These are phyloP conservation scores for Nidularia sp. DNA, from an alignment of 768 basidiomycete species.

Conservation along the genomic window DNA sequence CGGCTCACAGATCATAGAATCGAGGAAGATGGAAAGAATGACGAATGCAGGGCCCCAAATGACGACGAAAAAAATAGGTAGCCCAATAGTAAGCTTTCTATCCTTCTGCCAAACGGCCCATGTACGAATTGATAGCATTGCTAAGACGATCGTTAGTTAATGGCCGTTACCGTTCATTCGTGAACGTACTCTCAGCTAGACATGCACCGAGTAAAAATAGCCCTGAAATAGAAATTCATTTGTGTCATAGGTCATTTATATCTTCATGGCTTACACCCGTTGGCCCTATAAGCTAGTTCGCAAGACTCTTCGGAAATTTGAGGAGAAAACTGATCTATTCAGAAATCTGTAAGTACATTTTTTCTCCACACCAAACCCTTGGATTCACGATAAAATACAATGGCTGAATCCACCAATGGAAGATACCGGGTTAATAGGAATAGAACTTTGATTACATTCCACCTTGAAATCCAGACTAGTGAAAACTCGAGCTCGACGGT, in stretches of 20 bases:
- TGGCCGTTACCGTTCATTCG: background rate
- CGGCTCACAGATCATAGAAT: background rate
- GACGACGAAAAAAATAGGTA: background rate
- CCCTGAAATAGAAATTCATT: background rate
- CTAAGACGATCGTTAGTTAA: background rate
- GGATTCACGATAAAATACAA: background rate
- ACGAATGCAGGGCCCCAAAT: background rate
- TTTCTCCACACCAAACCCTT: background rate
- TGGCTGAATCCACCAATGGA: background rate
- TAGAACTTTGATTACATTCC: background rate
- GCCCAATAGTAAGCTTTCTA: background rate
- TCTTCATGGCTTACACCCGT: background rate
- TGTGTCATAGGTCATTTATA: background rate
- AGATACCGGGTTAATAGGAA: background rate
- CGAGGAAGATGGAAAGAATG: background rate
- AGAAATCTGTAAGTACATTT: background rate
- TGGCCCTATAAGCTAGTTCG: background rate
- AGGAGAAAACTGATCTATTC: background rate
- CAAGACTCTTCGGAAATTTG: background rate
- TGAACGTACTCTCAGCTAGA: background rate
- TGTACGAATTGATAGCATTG: background rate
- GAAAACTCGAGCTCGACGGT: background rate
- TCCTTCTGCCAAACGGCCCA: background rate
- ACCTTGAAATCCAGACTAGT: background rate
- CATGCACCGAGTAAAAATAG: background rate